phyloP scores from a whole-genome alignment of 768 basidiomycete genomes.

The Exidia glandulosa region DNA sequence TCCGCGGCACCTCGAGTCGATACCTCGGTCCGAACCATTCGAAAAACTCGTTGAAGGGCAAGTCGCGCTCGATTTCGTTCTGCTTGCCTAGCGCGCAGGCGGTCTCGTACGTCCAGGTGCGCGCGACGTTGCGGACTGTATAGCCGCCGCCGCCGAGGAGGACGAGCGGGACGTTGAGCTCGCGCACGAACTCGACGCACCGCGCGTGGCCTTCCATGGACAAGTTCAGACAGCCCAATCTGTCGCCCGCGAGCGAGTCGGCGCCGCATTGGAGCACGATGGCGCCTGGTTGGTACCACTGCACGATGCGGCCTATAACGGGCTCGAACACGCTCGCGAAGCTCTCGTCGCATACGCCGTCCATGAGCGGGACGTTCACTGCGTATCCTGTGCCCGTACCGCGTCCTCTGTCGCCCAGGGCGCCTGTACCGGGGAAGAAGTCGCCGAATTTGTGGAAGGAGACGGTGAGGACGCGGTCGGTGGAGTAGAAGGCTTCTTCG shows the following conservation, averaged over 20 bases:
- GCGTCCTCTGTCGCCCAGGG: slow-evolving; percentile 31
- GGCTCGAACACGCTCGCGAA: slow-evolving; percentile 32
- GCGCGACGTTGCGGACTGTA: slow-evolving; percentile 36
- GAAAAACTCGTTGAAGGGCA: slow-evolving; percentile 24
- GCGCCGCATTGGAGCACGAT: slow-evolving; percentile 39
- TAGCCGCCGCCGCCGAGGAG: slow-evolving; percentile 38
- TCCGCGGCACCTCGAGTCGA: slow-evolving; percentile 32
- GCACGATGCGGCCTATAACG: slow-evolving; percentile 34
- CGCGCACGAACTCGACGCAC: slow-evolving; percentile 31
- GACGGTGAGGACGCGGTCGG: slow-evolving; percentile 38
- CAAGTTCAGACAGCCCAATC: slow-evolving; percentile 36
- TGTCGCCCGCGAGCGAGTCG: slow-evolving; percentile 35
- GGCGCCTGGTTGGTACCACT: slow-evolving; percentile 34
- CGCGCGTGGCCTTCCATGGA: slow-evolving; percentile 34
- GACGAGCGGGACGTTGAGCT: slow-evolving; percentile 30
- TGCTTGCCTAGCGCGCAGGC: slow-evolving; percentile 29
- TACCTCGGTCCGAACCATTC: slow-evolving; percentile 38
- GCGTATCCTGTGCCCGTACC: slow-evolving; percentile 32
- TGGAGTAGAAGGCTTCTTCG: slow-evolving; percentile 41
- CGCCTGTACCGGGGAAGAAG: slow-evolving; percentile 39
- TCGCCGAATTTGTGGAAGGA: slow-evolving; percentile 39
- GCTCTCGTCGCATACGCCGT: slow-evolving; percentile 35
- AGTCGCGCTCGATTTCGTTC: slow-evolving; percentile 17
- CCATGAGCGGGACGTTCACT: slow-evolving; percentile 35
- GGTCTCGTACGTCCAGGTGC: slow-evolving; percentile 39